Percentiles rank a stretch among this genome's conserved stretches.
Conservation (phyloP, 176 grass and related monocot species). For the Oryza nivara region DNA sequence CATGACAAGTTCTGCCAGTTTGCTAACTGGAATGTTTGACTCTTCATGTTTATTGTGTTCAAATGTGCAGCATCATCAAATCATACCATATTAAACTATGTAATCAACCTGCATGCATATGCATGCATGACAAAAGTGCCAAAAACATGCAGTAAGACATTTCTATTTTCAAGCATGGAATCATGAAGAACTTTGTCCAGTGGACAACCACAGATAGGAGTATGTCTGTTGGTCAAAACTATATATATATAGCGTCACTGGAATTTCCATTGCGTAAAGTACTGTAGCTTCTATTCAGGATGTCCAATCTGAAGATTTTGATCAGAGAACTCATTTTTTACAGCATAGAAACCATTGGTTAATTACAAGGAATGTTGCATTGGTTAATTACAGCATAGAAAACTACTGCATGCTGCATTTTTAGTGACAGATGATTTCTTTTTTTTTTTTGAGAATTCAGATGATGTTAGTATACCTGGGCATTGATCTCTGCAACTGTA, state of each 20-base stretch:
- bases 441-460: background rate
- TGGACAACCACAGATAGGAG: background rate
- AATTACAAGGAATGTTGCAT: slow-evolving; percentile 36
- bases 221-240: slow-evolving; percentile 12
- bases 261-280: slow-evolving; percentile 34
- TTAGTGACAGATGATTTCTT: slow-evolving; percentile 1
- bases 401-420: background rate
- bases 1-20: background rate
- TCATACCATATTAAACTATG: background rate
- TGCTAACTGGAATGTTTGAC: background rate
- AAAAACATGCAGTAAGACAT: background rate
- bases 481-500: slow-evolving; percentile 68
- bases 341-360: background rate
- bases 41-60: background rate
- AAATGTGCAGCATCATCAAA: background rate
- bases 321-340: slow-evolving; percentile 13
- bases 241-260: background rate
- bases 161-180: background rate
- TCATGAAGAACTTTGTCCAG: background rate
- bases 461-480: slow-evolving; percentile 63
- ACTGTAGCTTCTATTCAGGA: background rate
- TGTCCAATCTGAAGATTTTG: slow-evolving; percentile 42
- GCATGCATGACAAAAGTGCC: too few species aligned
- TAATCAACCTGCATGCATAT: background rate
- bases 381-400: background rate